phyloP scores from a whole-genome alignment of 2,329 filamentous ascomycete genomes.

The Pleoardoris graminearum region DNA sequence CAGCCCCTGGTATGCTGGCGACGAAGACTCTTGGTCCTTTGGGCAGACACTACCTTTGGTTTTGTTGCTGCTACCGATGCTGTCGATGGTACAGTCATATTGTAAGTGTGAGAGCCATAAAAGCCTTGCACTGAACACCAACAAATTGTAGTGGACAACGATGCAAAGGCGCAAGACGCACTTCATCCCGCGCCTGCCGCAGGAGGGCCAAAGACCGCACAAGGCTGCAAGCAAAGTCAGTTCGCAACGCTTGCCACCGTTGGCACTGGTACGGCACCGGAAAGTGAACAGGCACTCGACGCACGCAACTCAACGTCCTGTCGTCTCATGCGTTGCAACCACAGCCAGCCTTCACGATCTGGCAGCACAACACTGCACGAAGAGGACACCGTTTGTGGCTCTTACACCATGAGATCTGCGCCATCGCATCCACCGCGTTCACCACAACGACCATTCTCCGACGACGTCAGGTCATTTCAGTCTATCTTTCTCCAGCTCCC shows the following conservation, averaged over 20 bases:
- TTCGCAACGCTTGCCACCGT: not conserved
- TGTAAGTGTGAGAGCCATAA: not conserved
- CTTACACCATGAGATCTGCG: no score
- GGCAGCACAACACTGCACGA: no score
- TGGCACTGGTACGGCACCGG: not conserved
- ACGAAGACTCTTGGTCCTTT: constrained; percentile 30
- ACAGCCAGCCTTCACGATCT: no score
- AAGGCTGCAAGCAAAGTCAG: not conserved
- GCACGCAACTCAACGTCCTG: constrained; percentile 10
- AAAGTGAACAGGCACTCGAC: not conserved
- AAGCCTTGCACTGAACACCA: not conserved
- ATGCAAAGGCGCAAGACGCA: constrained; percentile 21
- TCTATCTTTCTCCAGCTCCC: constrained; percentile 9
- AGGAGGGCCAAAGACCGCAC: not conserved
- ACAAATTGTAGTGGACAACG: constrained; percentile 19
- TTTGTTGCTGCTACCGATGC: constrained; percentile 24
- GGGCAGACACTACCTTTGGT: constrained; percentile 33
- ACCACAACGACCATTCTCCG: not conserved
- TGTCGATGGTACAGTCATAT: constrained; percentile 30
- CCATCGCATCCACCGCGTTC: not conserved
- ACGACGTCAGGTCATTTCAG: not conserved
- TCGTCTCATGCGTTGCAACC: constrained; percentile 13
- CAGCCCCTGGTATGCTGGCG: constrained; percentile 13
- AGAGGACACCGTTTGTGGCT: no score
- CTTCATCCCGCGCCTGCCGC: not conserved